phyloP scores from a whole-genome alignment of 2,329 filamentous ascomycete genomes.

The Hypomyces perniciosus region DNA sequence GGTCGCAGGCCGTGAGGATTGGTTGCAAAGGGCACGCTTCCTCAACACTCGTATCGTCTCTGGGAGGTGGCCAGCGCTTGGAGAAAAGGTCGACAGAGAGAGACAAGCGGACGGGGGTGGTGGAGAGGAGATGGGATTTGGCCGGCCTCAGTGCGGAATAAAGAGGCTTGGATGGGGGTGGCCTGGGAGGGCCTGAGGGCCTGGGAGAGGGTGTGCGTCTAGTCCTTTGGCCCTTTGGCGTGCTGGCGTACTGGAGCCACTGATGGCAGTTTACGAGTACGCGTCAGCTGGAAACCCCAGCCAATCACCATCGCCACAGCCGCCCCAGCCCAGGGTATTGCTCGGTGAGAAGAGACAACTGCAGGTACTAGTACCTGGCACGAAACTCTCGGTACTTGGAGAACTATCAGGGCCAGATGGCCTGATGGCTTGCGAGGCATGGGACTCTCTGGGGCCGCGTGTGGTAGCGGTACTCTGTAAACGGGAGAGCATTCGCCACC shows the following conservation, averaged over 20 bases:
- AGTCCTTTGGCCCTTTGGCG: slow-evolving; percentile 21
- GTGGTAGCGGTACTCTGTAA: too few relatives aligned
- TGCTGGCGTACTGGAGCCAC: slow-evolving; percentile 13
- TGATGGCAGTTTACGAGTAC: slow-evolving; percentile 34
- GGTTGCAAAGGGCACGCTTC: background rate
- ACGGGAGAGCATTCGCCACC: too few relatives aligned
- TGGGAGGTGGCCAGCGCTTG: background rate
- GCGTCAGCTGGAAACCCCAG: slow-evolving; percentile 28
- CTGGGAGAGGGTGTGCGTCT: slow-evolving; percentile 27
- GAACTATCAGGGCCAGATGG: background rate
- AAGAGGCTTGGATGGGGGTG: slow-evolving; percentile 12
- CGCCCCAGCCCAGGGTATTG: slow-evolving; percentile 18
- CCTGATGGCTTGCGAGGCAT: too few relatives aligned
- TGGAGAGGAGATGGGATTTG: slow-evolving; percentile 6
- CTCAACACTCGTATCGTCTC: slow-evolving; percentile 5
- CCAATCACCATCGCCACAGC: slow-evolving; percentile 23
- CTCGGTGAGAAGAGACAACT: slow-evolving; percentile 7
- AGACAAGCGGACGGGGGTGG: slow-evolving; percentile 7
- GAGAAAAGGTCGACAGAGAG: slow-evolving; percentile 3
- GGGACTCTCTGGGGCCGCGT: too few relatives aligned
- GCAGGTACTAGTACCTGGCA: slow-evolving; percentile 24
- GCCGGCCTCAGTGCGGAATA: slow-evolving; percentile 23
- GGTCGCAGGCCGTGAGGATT: slow-evolving; percentile 7
- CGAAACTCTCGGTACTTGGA: slow-evolving; percentile 14
- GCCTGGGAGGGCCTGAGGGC: slow-evolving; percentile 12